Evolutionary conservation across 768 basidiomycete species (phyloP).

Genomic region (Mycena capillaripes): DNA sequence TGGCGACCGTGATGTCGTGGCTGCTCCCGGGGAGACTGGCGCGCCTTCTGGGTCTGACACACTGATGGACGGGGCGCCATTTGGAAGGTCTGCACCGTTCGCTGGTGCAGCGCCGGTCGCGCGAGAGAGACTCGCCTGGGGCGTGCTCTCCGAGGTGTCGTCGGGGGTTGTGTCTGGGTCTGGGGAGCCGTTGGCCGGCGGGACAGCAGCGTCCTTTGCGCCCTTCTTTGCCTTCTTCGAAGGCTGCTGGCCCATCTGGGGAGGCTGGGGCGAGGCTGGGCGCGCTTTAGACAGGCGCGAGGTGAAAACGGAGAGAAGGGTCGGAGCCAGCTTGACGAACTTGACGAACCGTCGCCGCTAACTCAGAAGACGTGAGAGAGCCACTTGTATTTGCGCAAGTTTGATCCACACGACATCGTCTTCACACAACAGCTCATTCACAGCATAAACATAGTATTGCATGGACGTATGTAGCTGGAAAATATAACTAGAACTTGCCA

Average conservation of each 20-base stretch:
- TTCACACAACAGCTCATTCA: background rate
- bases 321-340: conserved; percentile 75
- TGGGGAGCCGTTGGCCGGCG: conserved; percentile 53
- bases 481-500: conserved; percentile 85
- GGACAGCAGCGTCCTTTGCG: conserved; percentile 78
- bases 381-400: background rate
- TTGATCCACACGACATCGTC: background rate
- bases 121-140: conserved; percentile 61
- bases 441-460: conserved; percentile 44
- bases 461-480: conserved; percentile 43
- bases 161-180: conserved; percentile 58
- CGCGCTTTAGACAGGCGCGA: conserved; percentile 80
- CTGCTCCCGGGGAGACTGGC: conserved; percentile 42
- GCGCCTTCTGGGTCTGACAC: conserved; percentile 60
- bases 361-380: background rate
- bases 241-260: conserved; percentile 86
- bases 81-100: conserved; percentile 57
- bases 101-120: conserved; percentile 52
- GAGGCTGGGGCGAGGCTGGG: conserved; percentile 77
- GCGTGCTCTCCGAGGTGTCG: conserved; percentile 53
- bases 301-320: conserved; percentile 82
- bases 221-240: conserved; percentile 86
- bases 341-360: background rate
- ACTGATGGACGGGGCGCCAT: conserved; percentile 60
- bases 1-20: conserved; percentile 43